Evolutionary conservation across 1,284 basidiomycete genomes (phyloP).

Genomic region (Takashimella tepidaria): DNA sequence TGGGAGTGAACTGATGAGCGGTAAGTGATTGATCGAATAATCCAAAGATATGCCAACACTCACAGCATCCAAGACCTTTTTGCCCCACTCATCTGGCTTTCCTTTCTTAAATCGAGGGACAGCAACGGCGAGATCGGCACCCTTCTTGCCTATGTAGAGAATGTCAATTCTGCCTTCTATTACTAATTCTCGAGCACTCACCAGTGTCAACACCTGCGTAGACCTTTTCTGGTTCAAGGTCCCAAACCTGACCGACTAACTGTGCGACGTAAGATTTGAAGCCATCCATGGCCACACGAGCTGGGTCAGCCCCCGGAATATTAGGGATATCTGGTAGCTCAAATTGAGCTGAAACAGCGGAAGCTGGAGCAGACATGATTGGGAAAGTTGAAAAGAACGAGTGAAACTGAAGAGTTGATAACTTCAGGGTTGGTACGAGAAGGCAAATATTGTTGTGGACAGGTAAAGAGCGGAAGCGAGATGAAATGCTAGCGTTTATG

Average conservation of each 20-base stretch:
- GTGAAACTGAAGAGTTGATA: too few relatives aligned
- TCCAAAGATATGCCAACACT: constrained; percentile 36
- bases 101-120: constrained; percentile 83
- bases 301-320: constrained; percentile 65
- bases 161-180: too few relatives aligned
- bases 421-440: too few relatives aligned
- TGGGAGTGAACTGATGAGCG: constrained; percentile 54
- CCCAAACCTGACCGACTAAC: constrained; percentile 64
- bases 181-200: too few relatives aligned
- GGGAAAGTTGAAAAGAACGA: neutral
- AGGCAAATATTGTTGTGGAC: too few relatives aligned
- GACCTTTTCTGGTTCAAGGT: constrained; percentile 65
- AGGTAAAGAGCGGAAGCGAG: neutral
- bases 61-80: constrained; percentile 68
- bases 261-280: constrained; percentile 82
- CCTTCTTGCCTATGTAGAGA: constrained; percentile 77
- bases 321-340: constrained; percentile 50
- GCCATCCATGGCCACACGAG: constrained; percentile 67
- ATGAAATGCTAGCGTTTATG: neutral
- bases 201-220: constrained; percentile 76
- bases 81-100: constrained; percentile 72
- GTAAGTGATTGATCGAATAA: constrained; percentile 46
- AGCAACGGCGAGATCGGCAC: constrained; percentile 86
- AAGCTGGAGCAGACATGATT: neutral
- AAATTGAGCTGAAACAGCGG: constrained; percentile 10